Conservation (phyloP, 139 green algal genomes). For the Coccomyxa sp. region DNA sequence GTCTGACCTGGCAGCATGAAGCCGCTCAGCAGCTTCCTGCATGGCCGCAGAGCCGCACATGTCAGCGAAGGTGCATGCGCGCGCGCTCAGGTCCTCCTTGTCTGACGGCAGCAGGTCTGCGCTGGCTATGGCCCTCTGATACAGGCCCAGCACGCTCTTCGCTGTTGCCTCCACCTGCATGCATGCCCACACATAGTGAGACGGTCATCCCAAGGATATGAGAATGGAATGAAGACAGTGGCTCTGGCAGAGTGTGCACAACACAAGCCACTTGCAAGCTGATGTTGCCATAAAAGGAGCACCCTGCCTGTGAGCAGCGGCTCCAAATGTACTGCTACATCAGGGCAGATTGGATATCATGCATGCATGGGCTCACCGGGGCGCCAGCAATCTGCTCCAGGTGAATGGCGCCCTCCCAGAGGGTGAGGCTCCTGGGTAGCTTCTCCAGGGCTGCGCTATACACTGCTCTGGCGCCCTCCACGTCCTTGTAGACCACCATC, state of each 20-base stretch:
- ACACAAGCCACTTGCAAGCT: neutral
- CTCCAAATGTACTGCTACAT: too few species aligned
- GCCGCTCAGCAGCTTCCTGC: constrained; percentile 15
- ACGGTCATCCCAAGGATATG: too few species aligned
- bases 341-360: too few species aligned
- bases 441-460: constrained; percentile 41
- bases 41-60: constrained; percentile 26
- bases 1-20: constrained; percentile 45
- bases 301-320: neutral
- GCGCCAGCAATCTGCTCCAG: constrained; percentile 53
- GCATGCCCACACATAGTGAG: too few species aligned
- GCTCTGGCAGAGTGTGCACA: constrained; percentile 15
- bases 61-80: constrained; percentile 56
- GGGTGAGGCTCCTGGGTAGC: constrained; percentile 16
- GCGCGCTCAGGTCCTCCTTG: constrained; percentile 54
- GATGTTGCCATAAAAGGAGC: neutral
- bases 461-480: constrained; percentile 32
- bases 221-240: too few species aligned
- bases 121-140: constrained; percentile 20
- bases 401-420: constrained; percentile 66
- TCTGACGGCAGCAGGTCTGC: constrained; percentile 2
- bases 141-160: constrained; percentile 43
- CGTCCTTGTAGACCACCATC: constrained; percentile 18
- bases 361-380: neutral
- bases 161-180: neutral